Conservation (phyloP, 139 green algal species). For the Protoeuglena noctilucae region DNA sequence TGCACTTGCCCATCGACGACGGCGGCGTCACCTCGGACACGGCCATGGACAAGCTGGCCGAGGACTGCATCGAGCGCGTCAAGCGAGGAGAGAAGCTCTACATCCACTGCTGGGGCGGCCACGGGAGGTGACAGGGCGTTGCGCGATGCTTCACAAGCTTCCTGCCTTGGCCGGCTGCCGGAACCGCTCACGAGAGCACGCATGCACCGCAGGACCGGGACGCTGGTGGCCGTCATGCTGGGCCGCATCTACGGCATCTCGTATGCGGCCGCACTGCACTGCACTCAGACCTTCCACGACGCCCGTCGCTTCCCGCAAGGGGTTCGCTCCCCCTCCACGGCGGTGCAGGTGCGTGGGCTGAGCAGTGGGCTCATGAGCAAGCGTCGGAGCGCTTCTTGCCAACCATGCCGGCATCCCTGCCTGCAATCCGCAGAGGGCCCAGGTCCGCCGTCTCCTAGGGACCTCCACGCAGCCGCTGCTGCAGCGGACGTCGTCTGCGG, state of each 20-base stretch:
- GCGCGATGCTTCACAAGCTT: too few relatives aligned
- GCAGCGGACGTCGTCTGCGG: too few relatives aligned
- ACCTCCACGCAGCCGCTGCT: too few relatives aligned
- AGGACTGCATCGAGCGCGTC: constrained; percentile 57
- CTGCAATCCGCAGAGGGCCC: too few relatives aligned
- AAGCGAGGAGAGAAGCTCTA: constrained; percentile 46
- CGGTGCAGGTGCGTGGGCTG: too few relatives aligned
- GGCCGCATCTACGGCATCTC: constrained; percentile 45
- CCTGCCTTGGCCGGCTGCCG: background rate
- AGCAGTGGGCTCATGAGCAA: too few relatives aligned
- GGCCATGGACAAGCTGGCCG: constrained; percentile 33
- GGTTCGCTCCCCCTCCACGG: constrained; percentile 53
- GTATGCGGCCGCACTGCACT: constrained; percentile 38
- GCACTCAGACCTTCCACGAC: constrained; percentile 61
- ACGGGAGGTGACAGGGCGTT: too few relatives aligned
- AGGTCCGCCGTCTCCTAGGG: too few relatives aligned
- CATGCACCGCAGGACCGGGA: constrained; percentile 15
- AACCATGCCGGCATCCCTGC: too few relatives aligned
- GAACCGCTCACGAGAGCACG: background rate
- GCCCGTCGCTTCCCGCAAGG: constrained; percentile 47
- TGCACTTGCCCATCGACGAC: constrained; percentile 63
- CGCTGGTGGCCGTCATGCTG: constrained; percentile 49
- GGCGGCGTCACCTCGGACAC: constrained; percentile 40
- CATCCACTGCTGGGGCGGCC: constrained; percentile 66
- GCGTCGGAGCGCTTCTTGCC: too few relatives aligned